Conservation (phyloP, 257 asterid species). For the Mitragyna speciosa region DNA sequence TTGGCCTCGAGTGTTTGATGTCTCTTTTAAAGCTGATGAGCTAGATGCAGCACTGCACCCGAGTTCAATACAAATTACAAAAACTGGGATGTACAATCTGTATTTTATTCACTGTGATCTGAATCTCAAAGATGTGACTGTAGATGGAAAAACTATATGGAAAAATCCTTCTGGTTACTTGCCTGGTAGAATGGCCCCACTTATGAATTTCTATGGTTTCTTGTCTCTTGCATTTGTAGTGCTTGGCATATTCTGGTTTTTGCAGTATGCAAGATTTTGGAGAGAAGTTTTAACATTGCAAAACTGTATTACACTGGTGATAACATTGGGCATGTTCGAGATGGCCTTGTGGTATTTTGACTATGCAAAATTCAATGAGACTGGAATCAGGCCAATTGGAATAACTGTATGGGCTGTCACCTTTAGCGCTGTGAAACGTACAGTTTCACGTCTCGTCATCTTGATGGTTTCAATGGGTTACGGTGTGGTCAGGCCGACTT, state of each 20-base stretch:
- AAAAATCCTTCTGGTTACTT: slow-evolving; percentile 89
- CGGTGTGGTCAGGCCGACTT: slow-evolving; percentile 94
- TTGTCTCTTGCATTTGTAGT: slow-evolving; percentile 86
- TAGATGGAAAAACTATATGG: slow-evolving; percentile 90
- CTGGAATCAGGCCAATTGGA: slow-evolving; percentile 84
- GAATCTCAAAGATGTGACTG: slow-evolving; percentile 59
- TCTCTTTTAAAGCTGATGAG: slow-evolving; percentile 55
- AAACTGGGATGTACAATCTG: slow-evolving; percentile 93
- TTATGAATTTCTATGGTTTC: slow-evolving; percentile 77
- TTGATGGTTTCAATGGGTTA: slow-evolving; percentile 94
- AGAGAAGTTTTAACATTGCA: slow-evolving; percentile 86
- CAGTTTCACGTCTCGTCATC: slow-evolving; percentile 73
- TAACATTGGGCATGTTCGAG: slow-evolving; percentile 90
- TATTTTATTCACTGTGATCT: slow-evolving; percentile 91
- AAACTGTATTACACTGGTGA: slow-evolving; percentile 81
- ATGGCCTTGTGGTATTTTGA: slow-evolving; percentile 97
- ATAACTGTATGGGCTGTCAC: slow-evolving; percentile 95
- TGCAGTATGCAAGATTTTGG: slow-evolving; percentile 90
- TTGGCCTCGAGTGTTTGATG: slow-evolving; percentile 88
- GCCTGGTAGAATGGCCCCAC: slow-evolving; percentile 99
- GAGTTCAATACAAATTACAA: slow-evolving; percentile 64
- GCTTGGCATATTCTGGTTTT: slow-evolving; percentile 92
- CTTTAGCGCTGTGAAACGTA: slow-evolving; percentile 83
- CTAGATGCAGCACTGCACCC: slow-evolving; percentile 54
- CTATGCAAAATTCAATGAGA: slow-evolving; percentile 81